These are phyloP conservation scores for Saksenaea oblongispora DNA, from an alignment of 371 early-diverging fungal genomes.

Conservation along the genomic window DNA sequence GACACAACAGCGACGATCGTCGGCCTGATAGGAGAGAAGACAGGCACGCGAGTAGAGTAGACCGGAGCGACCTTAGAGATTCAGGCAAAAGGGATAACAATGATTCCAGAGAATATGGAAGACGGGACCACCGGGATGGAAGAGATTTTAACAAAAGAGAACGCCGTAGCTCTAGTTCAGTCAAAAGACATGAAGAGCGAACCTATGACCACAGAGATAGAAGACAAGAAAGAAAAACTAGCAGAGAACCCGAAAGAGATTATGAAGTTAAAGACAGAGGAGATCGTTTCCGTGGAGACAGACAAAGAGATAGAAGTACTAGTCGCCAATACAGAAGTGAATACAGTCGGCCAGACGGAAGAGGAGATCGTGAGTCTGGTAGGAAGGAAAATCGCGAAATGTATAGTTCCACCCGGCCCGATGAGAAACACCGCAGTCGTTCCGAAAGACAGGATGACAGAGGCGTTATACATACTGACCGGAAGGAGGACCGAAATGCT, in stretches of 20 bases:
- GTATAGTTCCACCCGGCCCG: not conserved
- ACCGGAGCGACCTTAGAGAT: not conserved
- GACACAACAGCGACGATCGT: not conserved
- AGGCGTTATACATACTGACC: not conserved
- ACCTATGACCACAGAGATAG: not conserved
- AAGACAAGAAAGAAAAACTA: no score
- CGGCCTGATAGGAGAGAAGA: slow-evolving; percentile 5
- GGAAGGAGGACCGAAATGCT: not conserved
- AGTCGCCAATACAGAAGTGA: not conserved
- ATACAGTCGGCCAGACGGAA: not conserved
- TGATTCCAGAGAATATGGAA: not conserved
- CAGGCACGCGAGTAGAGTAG: not conserved
- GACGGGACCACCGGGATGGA: not conserved
- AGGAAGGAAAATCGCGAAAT: not conserved
- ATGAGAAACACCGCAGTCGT: not conserved
- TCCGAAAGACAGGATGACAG: not conserved
- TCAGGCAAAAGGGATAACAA: not conserved
- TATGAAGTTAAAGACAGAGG: no score
- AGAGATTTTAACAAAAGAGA: slow-evolving; percentile 17
- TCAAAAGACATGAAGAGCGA: not conserved
- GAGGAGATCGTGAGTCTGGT: not conserved
- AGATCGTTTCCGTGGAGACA: no score
- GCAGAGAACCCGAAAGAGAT: no score
- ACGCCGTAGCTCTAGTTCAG: not conserved
- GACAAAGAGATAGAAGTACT: not conserved